phyloP scores from a whole-genome alignment of 1,284 basidiomycete genomes.

The Chalciporus piperatoides region DNA sequence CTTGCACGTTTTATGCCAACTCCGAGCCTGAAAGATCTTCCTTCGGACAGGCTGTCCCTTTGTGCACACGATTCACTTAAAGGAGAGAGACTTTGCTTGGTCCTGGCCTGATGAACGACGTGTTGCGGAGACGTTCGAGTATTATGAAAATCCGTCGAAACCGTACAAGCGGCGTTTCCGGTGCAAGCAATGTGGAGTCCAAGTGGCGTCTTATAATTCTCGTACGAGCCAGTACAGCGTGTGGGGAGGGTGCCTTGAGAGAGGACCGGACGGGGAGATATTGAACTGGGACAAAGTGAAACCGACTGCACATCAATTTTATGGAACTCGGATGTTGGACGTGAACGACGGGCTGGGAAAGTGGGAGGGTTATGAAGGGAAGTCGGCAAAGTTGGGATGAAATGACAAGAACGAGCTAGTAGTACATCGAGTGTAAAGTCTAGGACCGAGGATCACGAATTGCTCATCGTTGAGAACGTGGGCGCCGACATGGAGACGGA shows the following conservation, averaged over 20 bases:
- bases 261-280: constrained; percentile 47
- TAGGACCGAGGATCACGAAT: background rate
- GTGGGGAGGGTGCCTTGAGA: constrained; percentile 52
- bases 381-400: constrained; percentile 33
- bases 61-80: constrained; percentile 57
- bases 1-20: background rate
- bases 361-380: constrained; percentile 57
- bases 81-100: constrained; percentile 48
- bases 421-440: no score
- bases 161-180: constrained; percentile 56
- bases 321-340: constrained; percentile 57
- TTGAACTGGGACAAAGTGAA: constrained; percentile 48
- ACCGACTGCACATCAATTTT: constrained; percentile 63
- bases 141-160: constrained; percentile 44
- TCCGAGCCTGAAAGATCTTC: background rate
- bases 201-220: constrained; percentile 48
- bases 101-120: constrained; percentile 36
- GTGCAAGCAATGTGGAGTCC: constrained; percentile 55
- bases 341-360: constrained; percentile 52
- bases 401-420: background rate
- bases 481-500: background rate
- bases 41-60: constrained; percentile 49
- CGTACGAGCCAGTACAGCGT: constrained; percentile 47
- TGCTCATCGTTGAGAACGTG: background rate
- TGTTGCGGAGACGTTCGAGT: constrained; percentile 37